phyloP scores from a whole-genome alignment of 495 filamentous ascomycete genomes.

The Parmelia sp. region DNA sequence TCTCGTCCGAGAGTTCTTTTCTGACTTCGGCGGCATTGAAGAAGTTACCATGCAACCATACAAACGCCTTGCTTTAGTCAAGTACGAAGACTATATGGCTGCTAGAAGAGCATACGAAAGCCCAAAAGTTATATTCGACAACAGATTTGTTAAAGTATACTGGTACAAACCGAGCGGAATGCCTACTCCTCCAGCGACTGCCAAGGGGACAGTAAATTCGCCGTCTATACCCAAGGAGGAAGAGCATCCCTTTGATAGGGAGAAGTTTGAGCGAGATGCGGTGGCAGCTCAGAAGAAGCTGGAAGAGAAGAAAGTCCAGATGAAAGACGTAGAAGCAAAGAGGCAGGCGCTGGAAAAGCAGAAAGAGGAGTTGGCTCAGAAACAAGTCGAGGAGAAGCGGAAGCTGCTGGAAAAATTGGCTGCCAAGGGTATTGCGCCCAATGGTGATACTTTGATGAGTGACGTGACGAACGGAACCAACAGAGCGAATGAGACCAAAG shows the following conservation, averaged over 20 bases:
- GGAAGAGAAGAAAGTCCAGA: constrained; percentile 69
- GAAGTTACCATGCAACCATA: constrained; percentile 70
- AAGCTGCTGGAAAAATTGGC: constrained; percentile 59
- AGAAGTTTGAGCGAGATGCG: constrained; percentile 70
- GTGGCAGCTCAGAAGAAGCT: constrained; percentile 70
- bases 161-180: constrained; percentile 68
- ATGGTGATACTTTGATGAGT: constrained; percentile 21
- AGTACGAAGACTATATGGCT: constrained; percentile 62
- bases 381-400: constrained; percentile 68
- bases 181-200: constrained; percentile 35
- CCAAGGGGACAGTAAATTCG: constrained; percentile 26
- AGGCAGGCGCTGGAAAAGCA: constrained; percentile 68
- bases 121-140: constrained; percentile 93
- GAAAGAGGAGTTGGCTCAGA: constrained; percentile 66
- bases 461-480: constrained; percentile 30
- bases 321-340: constrained; percentile 65
- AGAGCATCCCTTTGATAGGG: constrained; percentile 62
- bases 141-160: constrained; percentile 95
- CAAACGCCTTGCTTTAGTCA: constrained; percentile 74
- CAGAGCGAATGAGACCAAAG: constrained; percentile 35
- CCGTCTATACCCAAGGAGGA: constrained; percentile 29
- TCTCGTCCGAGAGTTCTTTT: constrained; percentile 73
- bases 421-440: constrained; percentile 34
- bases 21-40: constrained; percentile 70
- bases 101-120: constrained; percentile 82